Base-by-base conservation (phyloP, 768 basidiomycete species). In the Imleria badia region DNA sequence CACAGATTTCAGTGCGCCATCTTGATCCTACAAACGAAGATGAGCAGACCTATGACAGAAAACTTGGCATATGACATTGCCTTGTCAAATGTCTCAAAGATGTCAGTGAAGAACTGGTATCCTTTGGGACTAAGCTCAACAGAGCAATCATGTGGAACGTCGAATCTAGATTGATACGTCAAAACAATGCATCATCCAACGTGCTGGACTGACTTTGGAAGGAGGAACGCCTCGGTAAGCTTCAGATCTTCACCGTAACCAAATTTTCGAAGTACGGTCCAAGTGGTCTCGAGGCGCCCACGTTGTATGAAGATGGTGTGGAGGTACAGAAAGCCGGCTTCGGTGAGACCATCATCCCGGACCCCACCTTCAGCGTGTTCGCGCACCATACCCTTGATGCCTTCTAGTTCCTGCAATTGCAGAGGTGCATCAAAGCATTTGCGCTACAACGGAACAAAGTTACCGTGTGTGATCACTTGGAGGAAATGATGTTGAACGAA, bases 271-370 rank as follows among this genome's bases (percentile, higher is more conserved):
- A 99, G 78, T 7, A 96, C 94, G 9, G 93, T 95, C 96, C 96
- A 99, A 2, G 96, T 98, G 26, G 96, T 98, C 71, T 99, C 96
- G 58, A 96, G 78, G 45, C 96, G 82, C 20, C 96, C 96, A 39
- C 88, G 85, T 73, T 96, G 96, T 51, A 99, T 97, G 74, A 99
- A 99, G 60, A 86, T 91, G 4, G 96, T 98, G 70, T 98, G 94
- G 13, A 99, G 84, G 66, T 91, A 95, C 36, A 98, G 72, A 74
- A 98, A 98, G 0, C 96, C 96, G 7, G 84, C 82, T 74, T 97
- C 93, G 5, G 95, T 98, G 56, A 99, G 77, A 17, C 92, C 94
- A 55, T 79, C 83, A 52, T 84, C 84, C 34, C 81, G 84, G 41
- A 96, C 85, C 30, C 87, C 87, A 26, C 83, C 83, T 46, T 84